phyloP scores from a whole-genome alignment of 2,329 filamentous ascomycete genomes.

The Neonectria punicea region DNA sequence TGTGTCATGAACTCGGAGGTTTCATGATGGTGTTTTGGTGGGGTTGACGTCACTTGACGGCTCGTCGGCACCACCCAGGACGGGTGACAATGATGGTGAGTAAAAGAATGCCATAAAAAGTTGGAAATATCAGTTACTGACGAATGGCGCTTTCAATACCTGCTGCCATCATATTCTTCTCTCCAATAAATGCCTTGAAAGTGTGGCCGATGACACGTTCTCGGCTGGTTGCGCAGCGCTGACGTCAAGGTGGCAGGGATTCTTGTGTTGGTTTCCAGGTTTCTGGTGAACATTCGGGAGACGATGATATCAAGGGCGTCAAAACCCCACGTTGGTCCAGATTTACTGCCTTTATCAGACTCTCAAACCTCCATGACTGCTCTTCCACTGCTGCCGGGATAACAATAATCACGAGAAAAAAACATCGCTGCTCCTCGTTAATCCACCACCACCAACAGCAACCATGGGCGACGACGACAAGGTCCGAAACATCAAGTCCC shows the following conservation, averaged over 20 bases:
- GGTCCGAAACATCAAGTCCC: conserved; percentile 45
- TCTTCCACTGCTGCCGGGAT: not conserved
- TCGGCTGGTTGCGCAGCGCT: conserved; percentile 31
- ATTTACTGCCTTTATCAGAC: not conserved
- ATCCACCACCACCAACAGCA: not conserved
- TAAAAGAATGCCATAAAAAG: not conserved
- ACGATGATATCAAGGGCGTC: conserved; percentile 20
- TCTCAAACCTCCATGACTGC: not conserved
- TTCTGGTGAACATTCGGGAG: conserved; percentile 24
- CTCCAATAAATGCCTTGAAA: not conserved
- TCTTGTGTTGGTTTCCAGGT: conserved; percentile 35
- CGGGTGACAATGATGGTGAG: not conserved
- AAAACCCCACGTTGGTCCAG: not conserved
- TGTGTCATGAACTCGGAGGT: conserved; percentile 4
- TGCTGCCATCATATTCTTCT: not conserved
- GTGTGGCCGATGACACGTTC: conserved; percentile 15
- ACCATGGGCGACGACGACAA: conserved; percentile 29
- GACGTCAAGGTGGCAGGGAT: conserved; percentile 42
- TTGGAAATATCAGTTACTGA: not conserved
- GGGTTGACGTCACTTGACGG: conserved; percentile 36
- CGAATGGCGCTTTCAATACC: not conserved
- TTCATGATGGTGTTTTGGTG: conserved; percentile 10
- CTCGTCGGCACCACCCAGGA: not conserved
- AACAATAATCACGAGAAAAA: not conserved
- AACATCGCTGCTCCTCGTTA: not conserved